Evolutionary conservation across 1,284 basidiomycete genomes (phyloP).

Genomic region (Vanrija sp.): DNA sequence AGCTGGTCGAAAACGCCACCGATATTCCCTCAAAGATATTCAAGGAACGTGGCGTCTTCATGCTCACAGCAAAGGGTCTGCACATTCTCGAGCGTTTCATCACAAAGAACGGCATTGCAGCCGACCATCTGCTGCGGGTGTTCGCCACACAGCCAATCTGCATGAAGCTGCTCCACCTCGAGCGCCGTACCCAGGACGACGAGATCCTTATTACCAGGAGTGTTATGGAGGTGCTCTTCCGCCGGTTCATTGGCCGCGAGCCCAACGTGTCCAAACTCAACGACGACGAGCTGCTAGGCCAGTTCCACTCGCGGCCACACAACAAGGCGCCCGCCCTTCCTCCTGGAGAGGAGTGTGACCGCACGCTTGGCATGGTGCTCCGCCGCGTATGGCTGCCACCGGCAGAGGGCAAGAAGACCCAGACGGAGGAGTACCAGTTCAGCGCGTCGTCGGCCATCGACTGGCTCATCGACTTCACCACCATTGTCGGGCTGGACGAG

Average conservation of each 20-base stretch:
- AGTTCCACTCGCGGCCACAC: constrained; percentile 40
- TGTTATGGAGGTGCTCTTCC: constrained; percentile 91
- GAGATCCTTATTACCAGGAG: constrained; percentile 94
- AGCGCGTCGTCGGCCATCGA: constrained; percentile 80
- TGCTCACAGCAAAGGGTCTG: constrained; percentile 93
- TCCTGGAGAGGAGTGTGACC: constrained; percentile 47
- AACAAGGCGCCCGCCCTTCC: constrained; percentile 25
- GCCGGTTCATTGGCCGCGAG: constrained; percentile 82
- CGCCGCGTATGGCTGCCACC: constrained; percentile 20
- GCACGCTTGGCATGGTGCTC: constrained; percentile 50
- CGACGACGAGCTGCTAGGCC: constrained; percentile 46
- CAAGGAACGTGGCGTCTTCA: constrained; percentile 95
- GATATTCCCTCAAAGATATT: constrained; percentile 83
- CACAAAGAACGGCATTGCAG: constrained; percentile 93
- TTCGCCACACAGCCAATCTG: constrained; percentile 94
- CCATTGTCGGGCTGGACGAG: constrained; percentile 91
- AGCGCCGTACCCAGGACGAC: constrained; percentile 86
- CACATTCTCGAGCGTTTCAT: constrained; percentile 99
- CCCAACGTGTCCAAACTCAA: constrained; percentile 62
- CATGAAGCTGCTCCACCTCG: constrained; percentile 95
- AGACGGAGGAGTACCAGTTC: constrained; percentile 67
- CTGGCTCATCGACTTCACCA: constrained; percentile 97
- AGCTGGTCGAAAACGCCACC: constrained; percentile 92
- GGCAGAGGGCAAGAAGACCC: constrained; percentile 14
- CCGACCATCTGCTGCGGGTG: constrained; percentile 83